phyloP scores from a whole-genome alignment of 768 basidiomycete species.

The Lactarius psammicola region DNA sequence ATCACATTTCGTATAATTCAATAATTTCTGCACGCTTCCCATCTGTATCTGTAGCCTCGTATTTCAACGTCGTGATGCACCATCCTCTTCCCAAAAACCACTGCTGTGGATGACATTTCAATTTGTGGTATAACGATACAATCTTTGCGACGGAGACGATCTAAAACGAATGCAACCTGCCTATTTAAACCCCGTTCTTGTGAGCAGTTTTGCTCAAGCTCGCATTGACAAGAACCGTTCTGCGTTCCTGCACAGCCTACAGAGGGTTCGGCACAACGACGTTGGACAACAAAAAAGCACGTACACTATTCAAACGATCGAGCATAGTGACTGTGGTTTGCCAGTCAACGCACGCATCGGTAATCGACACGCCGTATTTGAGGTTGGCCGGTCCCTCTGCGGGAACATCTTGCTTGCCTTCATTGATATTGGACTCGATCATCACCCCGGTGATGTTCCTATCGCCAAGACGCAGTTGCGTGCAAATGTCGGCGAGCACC shows the following conservation, averaged over 20 bases:
- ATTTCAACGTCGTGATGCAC: background rate
- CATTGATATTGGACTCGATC: conserved; percentile 94
- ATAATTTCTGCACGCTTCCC: background rate
- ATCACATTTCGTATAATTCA: background rate
- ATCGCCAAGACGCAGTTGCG: conserved; percentile 70
- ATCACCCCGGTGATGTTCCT: conserved; percentile 88
- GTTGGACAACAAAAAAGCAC: conserved; percentile 10
- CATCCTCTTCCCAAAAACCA: background rate
- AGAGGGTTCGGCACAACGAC: background rate
- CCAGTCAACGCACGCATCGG: conserved; percentile 92
- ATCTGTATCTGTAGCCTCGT: background rate
- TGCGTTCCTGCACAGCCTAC: conserved; percentile 23
- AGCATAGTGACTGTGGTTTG: conserved; percentile 74
- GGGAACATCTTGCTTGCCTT: conserved; percentile 89
- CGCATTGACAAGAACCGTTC: conserved; percentile 9
- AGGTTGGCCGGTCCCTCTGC: conserved; percentile 58
- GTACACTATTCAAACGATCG: conserved; percentile 58
- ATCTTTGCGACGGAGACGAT: background rate
- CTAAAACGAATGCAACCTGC: background rate
- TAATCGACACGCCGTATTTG: conserved; percentile 83
- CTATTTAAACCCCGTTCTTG: background rate
- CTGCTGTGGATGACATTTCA: background rate
- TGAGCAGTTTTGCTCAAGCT: conserved; percentile 2
- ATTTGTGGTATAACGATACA: background rate
- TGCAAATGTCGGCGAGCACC: conserved; percentile 67